A percentile compares a stretch with the other conserved stretches of the same genome.
Evolutionary conservation across 371 early-diverging fungal genomes (phyloP).

Genomic region (Funneliformis caledonium): DNA sequence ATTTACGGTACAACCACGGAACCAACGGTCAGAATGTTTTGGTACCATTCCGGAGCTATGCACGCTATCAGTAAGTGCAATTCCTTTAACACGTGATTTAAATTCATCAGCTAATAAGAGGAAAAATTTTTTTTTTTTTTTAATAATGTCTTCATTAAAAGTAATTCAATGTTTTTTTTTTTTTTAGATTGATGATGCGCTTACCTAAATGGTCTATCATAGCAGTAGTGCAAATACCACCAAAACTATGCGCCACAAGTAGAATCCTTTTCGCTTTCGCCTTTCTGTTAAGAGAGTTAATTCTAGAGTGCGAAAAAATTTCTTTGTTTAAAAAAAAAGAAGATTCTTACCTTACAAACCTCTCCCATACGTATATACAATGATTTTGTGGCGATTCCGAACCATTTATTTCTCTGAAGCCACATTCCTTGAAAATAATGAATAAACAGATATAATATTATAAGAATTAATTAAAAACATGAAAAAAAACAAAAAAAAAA

Average conservation of each 20-base stretch:
- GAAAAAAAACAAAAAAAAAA: neutral
- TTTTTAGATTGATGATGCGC: neutral
- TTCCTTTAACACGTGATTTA: conserved; percentile 40
- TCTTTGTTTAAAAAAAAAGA: neutral
- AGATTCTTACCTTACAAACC: conserved; percentile 42
- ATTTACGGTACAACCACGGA: conserved; percentile 42
- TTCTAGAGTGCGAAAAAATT: neutral
- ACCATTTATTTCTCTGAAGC: conserved; percentile 1
- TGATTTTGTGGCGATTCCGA: conserved; percentile 46
- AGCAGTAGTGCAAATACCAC: conserved; percentile 45
- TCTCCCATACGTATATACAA: conserved; percentile 47
- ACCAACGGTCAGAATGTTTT: neutral
- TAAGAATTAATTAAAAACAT: neutral
- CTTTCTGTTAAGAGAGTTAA: neutral
- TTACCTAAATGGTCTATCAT: conserved; percentile 41
- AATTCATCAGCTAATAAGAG: conserved; percentile 40
- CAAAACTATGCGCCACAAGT: conserved; percentile 50
- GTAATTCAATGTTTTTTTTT: neutral
- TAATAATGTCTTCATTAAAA: neutral
- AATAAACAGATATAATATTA: neutral
- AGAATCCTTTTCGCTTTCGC: conserved; percentile 40
- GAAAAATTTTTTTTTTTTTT: neutral
- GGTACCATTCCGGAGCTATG: conserved; percentile 38
- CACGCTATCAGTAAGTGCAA: conserved; percentile 54
- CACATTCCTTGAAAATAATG: neutral